Evolutionary conservation across 345 rosid genomes (phyloP).

Genomic region (Citropsis articulata): DNA sequence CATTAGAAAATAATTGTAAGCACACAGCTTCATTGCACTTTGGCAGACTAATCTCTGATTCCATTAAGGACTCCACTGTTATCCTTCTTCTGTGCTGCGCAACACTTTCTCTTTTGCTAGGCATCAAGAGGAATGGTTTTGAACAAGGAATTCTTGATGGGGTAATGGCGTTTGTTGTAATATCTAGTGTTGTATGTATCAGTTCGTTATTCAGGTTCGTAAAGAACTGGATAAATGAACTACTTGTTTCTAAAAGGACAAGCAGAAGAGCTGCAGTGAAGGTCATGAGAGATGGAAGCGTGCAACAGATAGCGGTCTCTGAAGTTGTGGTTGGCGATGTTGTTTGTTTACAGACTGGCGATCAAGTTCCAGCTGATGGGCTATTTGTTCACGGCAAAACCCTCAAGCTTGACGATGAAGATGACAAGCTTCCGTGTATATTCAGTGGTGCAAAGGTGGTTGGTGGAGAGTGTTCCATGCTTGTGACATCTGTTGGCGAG

Average conservation of each 20-base stretch:
- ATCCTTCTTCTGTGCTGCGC: background rate
- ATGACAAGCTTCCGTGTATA: background rate
- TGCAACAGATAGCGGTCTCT: background rate
- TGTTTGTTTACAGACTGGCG: background rate
- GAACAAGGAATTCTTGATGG: slow-evolving; percentile 2
- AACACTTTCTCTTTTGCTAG: background rate
- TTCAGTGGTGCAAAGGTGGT: background rate
- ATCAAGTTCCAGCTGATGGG: slow-evolving; percentile 1
- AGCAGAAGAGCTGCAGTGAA: background rate
- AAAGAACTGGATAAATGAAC: background rate
- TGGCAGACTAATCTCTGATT: background rate
- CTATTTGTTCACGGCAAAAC: background rate
- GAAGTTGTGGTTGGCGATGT: slow-evolving; percentile 12
- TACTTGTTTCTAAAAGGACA: too few relatives aligned
- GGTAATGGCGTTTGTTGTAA: background rate
- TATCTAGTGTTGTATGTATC: background rate
- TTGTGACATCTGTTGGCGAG: background rate
- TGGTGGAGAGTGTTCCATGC: slow-evolving; percentile 1
- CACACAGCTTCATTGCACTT: too few relatives aligned
- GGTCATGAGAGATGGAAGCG: background rate
- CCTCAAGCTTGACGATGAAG: background rate
- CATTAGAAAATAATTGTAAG: too few relatives aligned
- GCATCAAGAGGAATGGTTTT: background rate
- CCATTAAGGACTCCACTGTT: background rate
- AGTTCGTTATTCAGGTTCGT: background rate